Conservation (phyloP, 805 yeast genomes). For the Kuraishia capsulata region DNA sequence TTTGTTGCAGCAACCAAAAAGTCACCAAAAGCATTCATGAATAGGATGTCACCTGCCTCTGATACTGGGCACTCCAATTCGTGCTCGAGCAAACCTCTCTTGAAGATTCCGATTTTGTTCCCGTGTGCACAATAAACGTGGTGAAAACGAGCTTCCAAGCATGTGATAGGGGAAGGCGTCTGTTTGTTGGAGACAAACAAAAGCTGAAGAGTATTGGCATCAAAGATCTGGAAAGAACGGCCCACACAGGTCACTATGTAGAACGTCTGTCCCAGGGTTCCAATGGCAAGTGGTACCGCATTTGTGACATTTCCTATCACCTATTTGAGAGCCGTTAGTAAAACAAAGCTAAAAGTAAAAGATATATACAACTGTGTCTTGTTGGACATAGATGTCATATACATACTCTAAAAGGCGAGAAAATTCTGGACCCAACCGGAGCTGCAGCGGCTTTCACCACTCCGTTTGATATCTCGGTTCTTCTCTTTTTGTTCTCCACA, state of each 20-base stretch:
- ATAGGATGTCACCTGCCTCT: constrained; percentile 6
- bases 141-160: constrained; percentile 75
- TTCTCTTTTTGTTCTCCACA: not conserved
- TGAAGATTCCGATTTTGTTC: constrained; percentile 64
- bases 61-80: constrained; percentile 19
- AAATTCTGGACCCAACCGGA: constrained; percentile 42
- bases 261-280: constrained; percentile 81
- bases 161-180: constrained; percentile 60
- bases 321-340: constrained; percentile 8
- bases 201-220: constrained; percentile 77
- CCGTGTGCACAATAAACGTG: constrained; percentile 74
- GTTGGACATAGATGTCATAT: not conserved
- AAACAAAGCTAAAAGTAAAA: no score
- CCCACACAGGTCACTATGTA: constrained; percentile 89
- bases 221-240: constrained; percentile 83
- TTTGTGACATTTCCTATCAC: constrained; percentile 82
- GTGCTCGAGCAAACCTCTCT: constrained; percentile 64
- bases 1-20: constrained; percentile 42
- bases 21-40: constrained; percentile 57
- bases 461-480: not conserved
- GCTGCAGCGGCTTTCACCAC: not conserved
- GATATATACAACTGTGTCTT: not conserved
- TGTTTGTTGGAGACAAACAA: constrained; percentile 79
- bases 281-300: constrained; percentile 76
- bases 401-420: constrained; percentile 72